phyloP scores from a whole-genome alignment of 192 early-diverging fungal genomes.

The Coemansia sp. region DNA sequence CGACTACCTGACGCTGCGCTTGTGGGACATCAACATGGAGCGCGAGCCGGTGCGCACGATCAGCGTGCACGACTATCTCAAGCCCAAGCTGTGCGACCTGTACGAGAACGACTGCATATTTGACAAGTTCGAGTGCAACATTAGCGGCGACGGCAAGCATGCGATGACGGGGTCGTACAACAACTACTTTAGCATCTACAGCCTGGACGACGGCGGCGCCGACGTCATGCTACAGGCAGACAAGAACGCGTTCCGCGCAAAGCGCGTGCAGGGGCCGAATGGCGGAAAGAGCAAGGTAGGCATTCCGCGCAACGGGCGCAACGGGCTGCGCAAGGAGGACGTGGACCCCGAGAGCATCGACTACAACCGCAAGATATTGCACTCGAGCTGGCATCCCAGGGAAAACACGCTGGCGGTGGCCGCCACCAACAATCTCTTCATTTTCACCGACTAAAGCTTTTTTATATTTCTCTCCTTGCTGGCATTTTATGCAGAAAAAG shows the following conservation, averaged over 20 bases:
- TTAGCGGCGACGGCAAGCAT: constrained; percentile 91
- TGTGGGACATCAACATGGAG: constrained; percentile 99
- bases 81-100: constrained; percentile 94
- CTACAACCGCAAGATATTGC: constrained; percentile 95
- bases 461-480: constrained; percentile 9
- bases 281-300: constrained; percentile 59
- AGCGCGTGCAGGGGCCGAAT: constrained; percentile 68
- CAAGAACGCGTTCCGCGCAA: constrained; percentile 96
- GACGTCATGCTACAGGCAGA: constrained; percentile 92
- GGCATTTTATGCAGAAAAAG: neutral
- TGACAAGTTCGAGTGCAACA: constrained; percentile 99
- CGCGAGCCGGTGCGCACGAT: constrained; percentile 90
- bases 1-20: constrained; percentile 95
- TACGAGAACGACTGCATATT: constrained; percentile 99
- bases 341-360: constrained; percentile 86
- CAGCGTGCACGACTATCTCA: constrained; percentile 93
- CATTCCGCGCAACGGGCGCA: constrained; percentile 58
- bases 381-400: constrained; percentile 97
- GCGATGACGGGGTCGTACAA: constrained; percentile 97
- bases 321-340: constrained; percentile 66
- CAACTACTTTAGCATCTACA: constrained; percentile 98
- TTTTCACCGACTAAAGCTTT: constrained; percentile 65
- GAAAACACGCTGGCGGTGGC: constrained; percentile 98
- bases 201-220: constrained; percentile 74
- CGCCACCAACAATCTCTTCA: constrained; percentile 98